phyloP scores from a whole-genome alignment of 73 alveolate genomes.

The Paraurostyla sp. region DNA sequence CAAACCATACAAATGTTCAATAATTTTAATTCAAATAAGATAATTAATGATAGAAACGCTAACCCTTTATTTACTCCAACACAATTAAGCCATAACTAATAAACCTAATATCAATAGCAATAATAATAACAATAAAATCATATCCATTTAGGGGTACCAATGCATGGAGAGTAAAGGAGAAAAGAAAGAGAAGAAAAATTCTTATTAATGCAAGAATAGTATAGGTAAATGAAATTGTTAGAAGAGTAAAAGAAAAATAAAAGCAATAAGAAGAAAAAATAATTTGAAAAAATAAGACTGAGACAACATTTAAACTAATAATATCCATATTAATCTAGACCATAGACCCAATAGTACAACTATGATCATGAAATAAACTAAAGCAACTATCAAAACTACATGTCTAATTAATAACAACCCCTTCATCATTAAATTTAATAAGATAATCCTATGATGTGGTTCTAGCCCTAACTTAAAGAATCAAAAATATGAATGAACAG shows the following conservation, averaged over 20 bases:
- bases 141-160: neutral
- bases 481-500: no score
- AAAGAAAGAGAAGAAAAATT: slow-evolving; percentile 8
- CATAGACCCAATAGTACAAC: no score
- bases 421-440: no score
- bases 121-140: neutral
- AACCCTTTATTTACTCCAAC: no score
- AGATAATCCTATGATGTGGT: no score
- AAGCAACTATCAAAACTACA: no score
- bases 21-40: neutral
- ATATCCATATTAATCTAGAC: no score
- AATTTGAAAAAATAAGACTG: neutral
- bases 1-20: neutral
- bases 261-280: neutral
- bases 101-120: neutral
- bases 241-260: no score
- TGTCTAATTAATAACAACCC: no score
- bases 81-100: neutral
- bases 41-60: no score
- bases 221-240: neutral
- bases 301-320: neutral
- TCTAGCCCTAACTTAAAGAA: no score
- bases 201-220: slow-evolving; percentile 8
- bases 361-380: no score
- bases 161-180: slow-evolving; percentile 24